Conservation (phyloP, 192 early-diverging fungal species). For the Coemansia sp. region DNA sequence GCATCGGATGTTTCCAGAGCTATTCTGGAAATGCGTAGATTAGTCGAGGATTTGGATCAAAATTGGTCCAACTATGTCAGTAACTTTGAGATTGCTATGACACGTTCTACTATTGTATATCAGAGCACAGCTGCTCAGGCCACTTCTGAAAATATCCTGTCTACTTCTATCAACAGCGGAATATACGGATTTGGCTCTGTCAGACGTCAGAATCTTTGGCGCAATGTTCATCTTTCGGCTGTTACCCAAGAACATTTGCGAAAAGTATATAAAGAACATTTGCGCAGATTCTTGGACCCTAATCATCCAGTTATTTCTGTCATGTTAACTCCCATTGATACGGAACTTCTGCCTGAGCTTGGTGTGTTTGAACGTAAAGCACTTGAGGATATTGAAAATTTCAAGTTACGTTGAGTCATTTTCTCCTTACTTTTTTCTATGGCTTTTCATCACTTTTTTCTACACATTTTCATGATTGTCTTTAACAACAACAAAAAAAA, state of each 20-base stretch:
- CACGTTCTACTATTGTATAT: conserved; percentile 30
- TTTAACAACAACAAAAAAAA: too few relatives aligned
- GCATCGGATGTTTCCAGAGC: conserved; percentile 41
- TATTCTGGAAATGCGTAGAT: conserved; percentile 18
- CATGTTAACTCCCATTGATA: conserved; percentile 28
- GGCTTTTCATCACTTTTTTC: not conserved
- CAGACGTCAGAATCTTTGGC: conserved; percentile 17
- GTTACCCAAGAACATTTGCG: conserved; percentile 33
- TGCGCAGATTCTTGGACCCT: conserved; percentile 27
- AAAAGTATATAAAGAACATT: conserved; percentile 28
- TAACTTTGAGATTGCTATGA: conserved; percentile 46
- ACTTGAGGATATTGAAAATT: conserved; percentile 12
- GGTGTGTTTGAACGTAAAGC: conserved; percentile 24
- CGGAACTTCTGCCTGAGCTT: conserved; percentile 23
- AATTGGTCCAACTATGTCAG: conserved; percentile 41
- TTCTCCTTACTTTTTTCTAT: conserved; percentile 41
- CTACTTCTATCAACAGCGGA: conserved; percentile 9
- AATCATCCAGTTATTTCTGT: conserved; percentile 22
- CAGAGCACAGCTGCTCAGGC: conserved; percentile 4
- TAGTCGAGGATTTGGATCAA: conserved; percentile 14
- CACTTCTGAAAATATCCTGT: conserved; percentile 22
- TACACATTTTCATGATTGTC: conserved; percentile 8
- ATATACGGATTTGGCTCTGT: conserved; percentile 31
- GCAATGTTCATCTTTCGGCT: conserved; percentile 22
- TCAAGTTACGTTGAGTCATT: not conserved